Evolutionary conservation across 1,284 basidiomycete genomes (phyloP).

Genomic region (Ustilago trichophora): DNA sequence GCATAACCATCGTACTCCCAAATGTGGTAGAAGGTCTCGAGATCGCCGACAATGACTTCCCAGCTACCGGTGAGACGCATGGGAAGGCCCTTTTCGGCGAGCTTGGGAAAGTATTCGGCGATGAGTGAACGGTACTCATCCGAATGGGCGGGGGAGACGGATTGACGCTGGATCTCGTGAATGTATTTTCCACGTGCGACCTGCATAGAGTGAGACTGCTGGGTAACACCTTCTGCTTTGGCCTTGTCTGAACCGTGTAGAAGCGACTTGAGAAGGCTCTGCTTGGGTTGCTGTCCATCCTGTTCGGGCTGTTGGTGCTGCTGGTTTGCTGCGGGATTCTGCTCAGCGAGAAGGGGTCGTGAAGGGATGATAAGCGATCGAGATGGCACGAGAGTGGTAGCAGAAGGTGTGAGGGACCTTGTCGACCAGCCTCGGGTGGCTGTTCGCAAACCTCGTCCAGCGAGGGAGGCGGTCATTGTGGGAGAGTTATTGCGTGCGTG

Average conservation of each 20-base stretch:
- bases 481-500: too few relatives aligned
- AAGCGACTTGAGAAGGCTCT: constrained; percentile 51
- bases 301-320: not conserved
- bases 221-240: constrained; percentile 48
- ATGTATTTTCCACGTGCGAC: constrained; percentile 61
- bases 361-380: constrained; percentile 41
- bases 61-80: constrained; percentile 55
- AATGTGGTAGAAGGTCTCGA: constrained; percentile 65
- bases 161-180: constrained; percentile 62
- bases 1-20: constrained; percentile 64
- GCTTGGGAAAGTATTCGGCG: constrained; percentile 51
- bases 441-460: constrained; percentile 21
- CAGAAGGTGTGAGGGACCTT: not conserved
- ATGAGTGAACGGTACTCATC: constrained; percentile 54
- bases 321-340: constrained; percentile 3
- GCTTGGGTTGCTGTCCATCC: constrained; percentile 21
- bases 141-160: constrained; percentile 50
- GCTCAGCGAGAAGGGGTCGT: constrained; percentile 8
- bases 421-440: constrained; percentile 22
- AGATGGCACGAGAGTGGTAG: constrained; percentile 11
- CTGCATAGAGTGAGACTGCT: constrained; percentile 40
- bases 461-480: constrained; percentile 19
- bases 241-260: constrained; percentile 58
- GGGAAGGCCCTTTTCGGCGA: constrained; percentile 37
- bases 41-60: constrained; percentile 61